A percentile compares a stretch with the other conserved stretches of the same genome.
These are phyloP conservation scores for Cutaneotrichosporon sp. DNA, from an alignment of 1,284 basidiomycete species.

Conservation along the genomic window DNA sequence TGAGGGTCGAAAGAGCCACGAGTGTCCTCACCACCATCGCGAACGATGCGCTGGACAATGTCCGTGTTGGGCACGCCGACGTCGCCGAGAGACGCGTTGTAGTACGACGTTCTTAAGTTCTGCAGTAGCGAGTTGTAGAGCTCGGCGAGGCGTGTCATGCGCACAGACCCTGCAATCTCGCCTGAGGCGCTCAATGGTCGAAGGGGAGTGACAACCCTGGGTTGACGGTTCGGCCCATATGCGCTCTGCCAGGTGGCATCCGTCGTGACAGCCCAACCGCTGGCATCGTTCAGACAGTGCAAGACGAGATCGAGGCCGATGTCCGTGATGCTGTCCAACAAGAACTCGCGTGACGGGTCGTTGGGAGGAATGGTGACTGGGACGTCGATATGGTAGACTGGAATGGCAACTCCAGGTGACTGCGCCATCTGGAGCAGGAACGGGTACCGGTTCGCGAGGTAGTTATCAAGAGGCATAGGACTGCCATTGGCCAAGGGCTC, in stretches of 20 bases:
- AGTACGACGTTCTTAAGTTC: slow-evolving; percentile 5
- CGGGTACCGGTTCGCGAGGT: slow-evolving; percentile 19
- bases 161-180: slow-evolving; percentile 7
- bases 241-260: slow-evolving; percentile 16
- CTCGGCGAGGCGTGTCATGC: slow-evolving; percentile 11
- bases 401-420: not conserved
- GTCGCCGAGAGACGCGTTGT: slow-evolving; percentile 8
- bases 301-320: slow-evolving; percentile 15
- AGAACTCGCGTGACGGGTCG: slow-evolving; percentile 7
- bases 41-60: slow-evolving; percentile 24
- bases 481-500: slow-evolving; percentile 5
- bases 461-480: slow-evolving; percentile 12
- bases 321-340: slow-evolving; percentile 14
- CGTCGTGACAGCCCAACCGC: slow-evolving; percentile 19
- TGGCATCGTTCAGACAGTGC: slow-evolving; percentile 8
- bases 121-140: slow-evolving; percentile 16
- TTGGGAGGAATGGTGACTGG: slow-evolving; percentile 17
- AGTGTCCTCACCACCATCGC: slow-evolving; percentile 10
- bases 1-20: slow-evolving; percentile 9
- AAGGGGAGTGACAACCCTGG: slow-evolving; percentile 6
- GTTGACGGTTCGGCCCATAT: not conserved
- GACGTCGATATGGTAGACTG: slow-evolving; percentile 27
- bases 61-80: slow-evolving; percentile 17
- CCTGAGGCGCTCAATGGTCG: slow-evolving; percentile 3
- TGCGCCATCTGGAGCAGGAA: slow-evolving; percentile 19